A percentile compares a stretch with the other conserved stretches of the same genome.
These are phyloP conservation scores for Nevesoporus exiguus DNA, from an alignment of 768 basidiomycete genomes.

Conservation along the genomic window DNA sequence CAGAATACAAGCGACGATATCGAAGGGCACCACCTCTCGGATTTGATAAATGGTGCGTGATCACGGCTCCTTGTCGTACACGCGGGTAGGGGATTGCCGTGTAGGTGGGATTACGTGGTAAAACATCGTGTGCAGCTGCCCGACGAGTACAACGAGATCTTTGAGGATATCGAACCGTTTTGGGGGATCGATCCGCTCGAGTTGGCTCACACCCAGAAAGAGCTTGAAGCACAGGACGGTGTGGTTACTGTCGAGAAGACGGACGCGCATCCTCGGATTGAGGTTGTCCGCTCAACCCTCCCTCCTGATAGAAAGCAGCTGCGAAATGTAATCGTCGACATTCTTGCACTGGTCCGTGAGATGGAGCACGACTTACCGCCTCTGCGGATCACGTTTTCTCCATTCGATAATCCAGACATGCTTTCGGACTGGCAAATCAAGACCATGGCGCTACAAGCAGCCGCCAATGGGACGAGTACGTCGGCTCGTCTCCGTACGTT, in stretches of 20 bases:
- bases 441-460: slow-evolving; percentile 25
- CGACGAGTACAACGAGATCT: slow-evolving; percentile 48
- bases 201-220: slow-evolving; percentile 17
- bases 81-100: neutral
- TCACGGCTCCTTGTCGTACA: no score
- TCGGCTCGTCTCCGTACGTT: neutral
- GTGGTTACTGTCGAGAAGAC: slow-evolving; percentile 29
- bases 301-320: slow-evolving; percentile 2
- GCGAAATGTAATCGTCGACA: neutral
- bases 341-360: slow-evolving; percentile 26
- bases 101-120: slow-evolving; percentile 43
- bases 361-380: slow-evolving; percentile 32
- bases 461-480: slow-evolving; percentile 28
- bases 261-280: neutral
- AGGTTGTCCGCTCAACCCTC: slow-evolving; percentile 18
- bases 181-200: slow-evolving; percentile 34
- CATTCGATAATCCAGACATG: slow-evolving; percentile 31
- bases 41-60: slow-evolving; percentile 40
- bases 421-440: slow-evolving; percentile 26
- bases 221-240: slow-evolving; percentile 13
- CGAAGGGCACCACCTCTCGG: slow-evolving; percentile 36
- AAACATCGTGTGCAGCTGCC: slow-evolving; percentile 37
- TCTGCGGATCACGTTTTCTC: slow-evolving; percentile 30
- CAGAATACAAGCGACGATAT: slow-evolving; percentile 37
- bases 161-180: slow-evolving; percentile 35